Evolutionary conservation across 1,139 yeast species (phyloP).

Genomic region (Protomyces inouyei): DNA sequence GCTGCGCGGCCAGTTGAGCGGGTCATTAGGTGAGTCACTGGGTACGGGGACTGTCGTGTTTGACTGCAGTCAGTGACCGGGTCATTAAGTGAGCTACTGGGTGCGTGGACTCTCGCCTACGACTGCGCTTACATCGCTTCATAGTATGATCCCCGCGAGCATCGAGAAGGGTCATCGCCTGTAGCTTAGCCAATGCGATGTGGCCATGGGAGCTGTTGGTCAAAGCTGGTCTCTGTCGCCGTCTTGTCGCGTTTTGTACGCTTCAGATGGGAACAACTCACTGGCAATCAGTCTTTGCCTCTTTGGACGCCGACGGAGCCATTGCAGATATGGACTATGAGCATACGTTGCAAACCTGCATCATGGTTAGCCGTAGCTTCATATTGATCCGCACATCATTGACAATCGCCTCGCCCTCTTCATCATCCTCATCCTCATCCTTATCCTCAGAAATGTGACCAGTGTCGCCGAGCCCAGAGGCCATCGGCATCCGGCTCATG

Average conservation of each 20-base stretch:
- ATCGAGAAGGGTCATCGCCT: neutral
- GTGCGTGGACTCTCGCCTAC: too few relatives aligned
- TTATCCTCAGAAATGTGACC: constrained; percentile 12
- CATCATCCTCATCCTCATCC: constrained; percentile 12
- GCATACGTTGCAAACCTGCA: neutral
- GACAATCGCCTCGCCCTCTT: constrained; percentile 23
- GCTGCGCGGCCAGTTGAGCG: constrained; percentile 47
- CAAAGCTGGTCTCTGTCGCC: too few relatives aligned
- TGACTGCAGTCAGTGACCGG: too few relatives aligned
- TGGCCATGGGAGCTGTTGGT: too few relatives aligned
- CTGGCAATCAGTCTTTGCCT: too few relatives aligned
- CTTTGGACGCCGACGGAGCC: too few relatives aligned
- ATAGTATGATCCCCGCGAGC: neutral
- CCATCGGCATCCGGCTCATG: neutral
- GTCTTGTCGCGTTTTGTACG: too few relatives aligned
- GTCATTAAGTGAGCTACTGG: too few relatives aligned
- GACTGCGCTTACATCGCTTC: constrained; percentile 37
- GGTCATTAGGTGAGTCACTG: constrained; percentile 55
- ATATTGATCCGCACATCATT: constrained; percentile 19
- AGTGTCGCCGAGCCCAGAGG: neutral
- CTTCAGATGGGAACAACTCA: too few relatives aligned
- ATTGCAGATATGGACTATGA: too few relatives aligned
- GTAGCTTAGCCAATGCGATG: too few relatives aligned
- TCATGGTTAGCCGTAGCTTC: constrained; percentile 8
- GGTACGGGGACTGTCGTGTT: constrained; percentile 48